Evolutionary conservation across 2,329 filamentous ascomycete genomes (phyloP).

Genomic region (Xylogone sp.): DNA sequence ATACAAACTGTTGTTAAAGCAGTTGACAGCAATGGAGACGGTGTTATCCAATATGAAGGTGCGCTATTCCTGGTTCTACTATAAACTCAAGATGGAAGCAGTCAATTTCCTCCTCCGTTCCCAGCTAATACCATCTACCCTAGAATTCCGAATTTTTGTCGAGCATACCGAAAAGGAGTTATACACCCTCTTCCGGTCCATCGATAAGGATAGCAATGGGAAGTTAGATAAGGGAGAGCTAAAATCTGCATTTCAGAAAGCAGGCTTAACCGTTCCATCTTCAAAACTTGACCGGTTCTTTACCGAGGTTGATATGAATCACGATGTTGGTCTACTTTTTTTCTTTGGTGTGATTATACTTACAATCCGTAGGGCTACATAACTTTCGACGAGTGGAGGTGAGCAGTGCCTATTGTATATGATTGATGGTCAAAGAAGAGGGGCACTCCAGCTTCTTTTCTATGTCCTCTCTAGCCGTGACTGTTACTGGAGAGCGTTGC

Average conservation of each 20-base stretch:
- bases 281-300: slow-evolving; percentile 84
- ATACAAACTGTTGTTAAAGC: slow-evolving; percentile 74
- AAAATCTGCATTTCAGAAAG: slow-evolving; percentile 69
- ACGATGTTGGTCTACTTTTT: slow-evolving; percentile 46
- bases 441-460: background rate
- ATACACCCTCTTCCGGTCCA: slow-evolving; percentile 74
- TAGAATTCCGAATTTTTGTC: slow-evolving; percentile 89
- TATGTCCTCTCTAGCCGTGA: background rate
- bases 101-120: slow-evolving; percentile 4
- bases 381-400: slow-evolving; percentile 96
- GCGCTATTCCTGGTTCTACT: slow-evolving; percentile 27
- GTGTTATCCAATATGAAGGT: slow-evolving; percentile 89
- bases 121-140: slow-evolving; percentile 1
- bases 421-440: background rate
- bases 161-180: slow-evolving; percentile 83
- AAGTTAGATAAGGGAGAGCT: slow-evolving; percentile 86
- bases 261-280: slow-evolving; percentile 74
- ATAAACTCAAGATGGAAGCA: slow-evolving; percentile 3
- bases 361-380: slow-evolving; percentile 59
- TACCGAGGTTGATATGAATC: slow-evolving; percentile 81
- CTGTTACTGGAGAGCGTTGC: background rate
- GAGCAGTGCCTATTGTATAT: slow-evolving; percentile 32
- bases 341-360: background rate
- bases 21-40: slow-evolving; percentile 84
- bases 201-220: slow-evolving; percentile 82